phyloP scores from a whole-genome alignment of 116 monocot genomes.

The Posidonia oceanica region DNA sequence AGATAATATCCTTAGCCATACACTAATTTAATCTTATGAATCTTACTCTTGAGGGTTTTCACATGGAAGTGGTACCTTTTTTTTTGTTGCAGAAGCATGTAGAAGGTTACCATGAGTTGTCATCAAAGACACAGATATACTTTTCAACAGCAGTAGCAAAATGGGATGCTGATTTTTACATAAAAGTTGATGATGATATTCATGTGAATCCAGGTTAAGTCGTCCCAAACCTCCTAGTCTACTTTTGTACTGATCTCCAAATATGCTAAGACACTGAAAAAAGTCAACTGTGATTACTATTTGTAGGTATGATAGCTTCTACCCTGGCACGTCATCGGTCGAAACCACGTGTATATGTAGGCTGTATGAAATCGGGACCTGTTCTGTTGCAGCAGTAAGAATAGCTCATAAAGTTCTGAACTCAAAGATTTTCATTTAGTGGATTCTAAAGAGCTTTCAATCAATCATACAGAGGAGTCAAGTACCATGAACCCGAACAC shows the following conservation, averaged over 20 bases:
- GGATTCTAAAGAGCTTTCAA: neutral
- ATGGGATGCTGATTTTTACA: constrained; percentile 85
- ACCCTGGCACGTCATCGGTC: constrained; percentile 44
- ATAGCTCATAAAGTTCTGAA: neutral
- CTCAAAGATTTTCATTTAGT: neutral
- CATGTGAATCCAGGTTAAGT: constrained; percentile 65
- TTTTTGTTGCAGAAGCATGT: constrained; percentile 50
- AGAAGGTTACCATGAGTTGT: constrained; percentile 70
- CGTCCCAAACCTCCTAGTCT: neutral
- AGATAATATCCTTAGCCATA: neutral
- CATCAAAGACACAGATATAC: constrained; percentile 65
- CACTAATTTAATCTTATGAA: neutral
- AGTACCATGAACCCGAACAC: constrained; percentile 86
- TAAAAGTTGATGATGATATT: constrained; percentile 87
- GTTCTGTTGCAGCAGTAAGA: constrained; percentile 61
- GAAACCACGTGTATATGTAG: constrained; percentile 58
- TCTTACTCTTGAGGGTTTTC: neutral
- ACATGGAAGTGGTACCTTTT: neutral
- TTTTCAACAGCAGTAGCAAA: constrained; percentile 59
- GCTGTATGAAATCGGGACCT: constrained; percentile 83
- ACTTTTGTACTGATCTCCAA: neutral
- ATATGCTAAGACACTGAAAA: neutral
- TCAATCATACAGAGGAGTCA: constrained; percentile 29
- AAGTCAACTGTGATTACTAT: neutral
- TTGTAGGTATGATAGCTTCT: constrained; percentile 46